A percentile compares a stretch with the other conserved stretches of the same genome.
phyloP scores from a whole-genome alignment of 2,329 filamentous ascomycete species.

The Alternaria sp. region DNA sequence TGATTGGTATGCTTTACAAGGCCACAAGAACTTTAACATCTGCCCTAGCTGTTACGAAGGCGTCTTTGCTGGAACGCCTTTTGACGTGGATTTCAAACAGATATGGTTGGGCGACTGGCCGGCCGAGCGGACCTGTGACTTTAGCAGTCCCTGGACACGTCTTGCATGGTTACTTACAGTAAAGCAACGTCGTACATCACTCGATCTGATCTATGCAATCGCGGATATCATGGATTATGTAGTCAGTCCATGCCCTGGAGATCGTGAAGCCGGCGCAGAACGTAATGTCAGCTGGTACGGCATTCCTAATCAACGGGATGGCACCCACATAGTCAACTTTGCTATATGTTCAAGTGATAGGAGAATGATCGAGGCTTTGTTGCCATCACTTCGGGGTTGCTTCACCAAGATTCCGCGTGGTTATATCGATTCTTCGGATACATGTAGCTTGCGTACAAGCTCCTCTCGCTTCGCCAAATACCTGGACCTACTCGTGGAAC shows the following conservation, averaged over 20 bases:
- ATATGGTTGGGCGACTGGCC: slow-evolving; percentile 66
- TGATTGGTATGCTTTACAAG: slow-evolving; percentile 83
- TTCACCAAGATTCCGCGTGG: slow-evolving; percentile 59
- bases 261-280: slow-evolving; percentile 57
- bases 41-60: slow-evolving; percentile 81
- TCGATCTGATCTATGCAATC: slow-evolving; percentile 74
- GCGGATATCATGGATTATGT: slow-evolving; percentile 67
- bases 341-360: slow-evolving; percentile 78
- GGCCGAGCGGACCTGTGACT: slow-evolving; percentile 74
- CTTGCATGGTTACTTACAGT: slow-evolving; percentile 83
- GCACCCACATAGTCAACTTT: slow-evolving; percentile 73
- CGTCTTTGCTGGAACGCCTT: slow-evolving; percentile 73
- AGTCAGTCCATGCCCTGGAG: slow-evolving; percentile 65
- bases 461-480: slow-evolving; percentile 65
- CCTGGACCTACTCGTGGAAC: slow-evolving; percentile 63
- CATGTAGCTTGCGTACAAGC: slow-evolving; percentile 74
- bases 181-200: slow-evolving; percentile 71
- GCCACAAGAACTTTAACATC: slow-evolving; percentile 76
- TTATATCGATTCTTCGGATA: slow-evolving; percentile 50
- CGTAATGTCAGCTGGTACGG: slow-evolving; percentile 74
- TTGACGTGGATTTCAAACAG: slow-evolving; percentile 71
- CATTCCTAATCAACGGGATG: slow-evolving; percentile 72
- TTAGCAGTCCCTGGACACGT: slow-evolving; percentile 82
- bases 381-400: slow-evolving; percentile 74
- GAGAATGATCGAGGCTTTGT: slow-evolving; percentile 73